Conservation (phyloP, 768 basidiomycete species). For the Leccinum uliginosum region DNA sequence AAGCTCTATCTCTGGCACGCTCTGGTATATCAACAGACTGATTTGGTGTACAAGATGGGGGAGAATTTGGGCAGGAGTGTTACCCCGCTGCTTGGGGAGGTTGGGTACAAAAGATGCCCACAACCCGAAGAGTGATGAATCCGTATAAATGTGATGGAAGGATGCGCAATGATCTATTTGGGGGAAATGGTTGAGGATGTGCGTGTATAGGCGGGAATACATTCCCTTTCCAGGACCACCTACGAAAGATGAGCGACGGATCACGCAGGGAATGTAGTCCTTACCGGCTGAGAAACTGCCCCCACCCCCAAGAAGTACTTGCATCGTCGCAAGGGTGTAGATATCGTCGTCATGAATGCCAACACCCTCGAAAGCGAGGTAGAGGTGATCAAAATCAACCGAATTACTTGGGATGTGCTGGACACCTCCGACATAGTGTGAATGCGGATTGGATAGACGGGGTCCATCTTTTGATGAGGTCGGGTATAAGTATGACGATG, state of each 20-base stretch:
- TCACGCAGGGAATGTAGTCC: slow-evolving; percentile 7
- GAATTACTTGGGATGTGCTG: slow-evolving; percentile 56
- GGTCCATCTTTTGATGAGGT: slow-evolving; percentile 14
- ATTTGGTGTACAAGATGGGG: slow-evolving; percentile 87
- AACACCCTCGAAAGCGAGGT: slow-evolving; percentile 88
- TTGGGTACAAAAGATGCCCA: slow-evolving; percentile 80
- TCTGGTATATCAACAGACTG: slow-evolving; percentile 70
- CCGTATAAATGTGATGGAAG: slow-evolving; percentile 97
- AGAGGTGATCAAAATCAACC: slow-evolving; percentile 87
- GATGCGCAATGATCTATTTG: slow-evolving; percentile 93
- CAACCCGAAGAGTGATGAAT: slow-evolving; percentile 90
- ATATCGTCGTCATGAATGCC: slow-evolving; percentile 90
- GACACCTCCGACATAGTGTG: slow-evolving; percentile 83
- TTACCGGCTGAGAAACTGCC: slow-evolving; percentile 91
- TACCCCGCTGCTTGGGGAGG: slow-evolving; percentile 50
- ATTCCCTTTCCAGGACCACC: slow-evolving; percentile 99
- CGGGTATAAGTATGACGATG: slow-evolving; percentile 66
- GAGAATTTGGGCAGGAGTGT: slow-evolving; percentile 66
- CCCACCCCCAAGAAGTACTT: slow-evolving; percentile 92
- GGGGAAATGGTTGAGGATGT: slow-evolving; percentile 91
- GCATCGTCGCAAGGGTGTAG: slow-evolving; percentile 89
- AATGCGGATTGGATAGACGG: slow-evolving; percentile 25
- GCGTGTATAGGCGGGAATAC: slow-evolving; percentile 95
- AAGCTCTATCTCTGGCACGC: slow-evolving; percentile 66
- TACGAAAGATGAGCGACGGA: slow-evolving; percentile 17